Conservation (phyloP, 2,329 filamentous ascomycete species). For the Rosellinia necatrix region DNA sequence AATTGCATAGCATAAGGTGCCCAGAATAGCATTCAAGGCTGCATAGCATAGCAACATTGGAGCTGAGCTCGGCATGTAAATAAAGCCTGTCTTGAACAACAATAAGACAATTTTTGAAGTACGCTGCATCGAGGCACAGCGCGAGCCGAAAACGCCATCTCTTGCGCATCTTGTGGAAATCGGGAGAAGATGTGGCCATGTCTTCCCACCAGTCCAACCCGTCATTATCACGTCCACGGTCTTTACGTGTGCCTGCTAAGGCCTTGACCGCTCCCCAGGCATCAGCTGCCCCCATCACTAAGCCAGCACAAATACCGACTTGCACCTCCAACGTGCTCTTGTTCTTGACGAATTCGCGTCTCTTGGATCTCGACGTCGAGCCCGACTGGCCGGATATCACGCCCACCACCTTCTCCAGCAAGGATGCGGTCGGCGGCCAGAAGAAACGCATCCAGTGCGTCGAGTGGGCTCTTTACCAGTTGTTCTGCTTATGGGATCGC, state of each 20-base stretch:
- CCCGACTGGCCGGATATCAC: slow-evolving; percentile 82
- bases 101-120: neutral
- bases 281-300: slow-evolving; percentile 26
- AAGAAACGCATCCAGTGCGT: slow-evolving; percentile 81
- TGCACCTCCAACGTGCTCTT: slow-evolving; percentile 61
- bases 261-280: slow-evolving; percentile 38
- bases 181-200: slow-evolving; percentile 39
- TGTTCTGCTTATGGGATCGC: slow-evolving; percentile 84
- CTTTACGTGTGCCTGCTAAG: slow-evolving; percentile 35
- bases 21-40: too few species aligned
- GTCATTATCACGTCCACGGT: slow-evolving; percentile 39
- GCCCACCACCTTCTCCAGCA: slow-evolving; percentile 69
- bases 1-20: too few species aligned
- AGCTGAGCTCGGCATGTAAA: too few species aligned
- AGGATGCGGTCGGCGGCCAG: slow-evolving; percentile 71
- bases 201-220: slow-evolving; percentile 40
- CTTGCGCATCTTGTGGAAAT: neutral
- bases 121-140: neutral
- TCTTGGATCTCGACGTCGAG: slow-evolving; percentile 77
- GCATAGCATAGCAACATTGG: too few species aligned
- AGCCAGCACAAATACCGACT: slow-evolving; percentile 34
- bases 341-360: slow-evolving; percentile 81
- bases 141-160: neutral
- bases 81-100: neutral
- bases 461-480: slow-evolving; percentile 89